Base-by-base conservation (phyloP, 345 rosid genomes). In the Nephelium lappaceum region DNA sequence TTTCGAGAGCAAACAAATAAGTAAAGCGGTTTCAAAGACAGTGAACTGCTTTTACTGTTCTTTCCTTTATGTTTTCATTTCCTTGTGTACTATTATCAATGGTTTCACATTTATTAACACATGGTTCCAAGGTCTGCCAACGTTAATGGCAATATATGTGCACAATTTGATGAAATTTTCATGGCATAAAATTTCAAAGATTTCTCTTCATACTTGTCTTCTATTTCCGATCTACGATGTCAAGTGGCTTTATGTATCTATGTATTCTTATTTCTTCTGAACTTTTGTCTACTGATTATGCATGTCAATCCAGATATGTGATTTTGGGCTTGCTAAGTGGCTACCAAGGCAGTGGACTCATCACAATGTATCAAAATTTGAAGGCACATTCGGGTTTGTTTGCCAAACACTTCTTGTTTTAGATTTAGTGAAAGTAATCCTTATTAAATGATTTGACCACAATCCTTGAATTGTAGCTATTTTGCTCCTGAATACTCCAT, bases 311-410 rank as follows among this genome's bases (percentile, higher is more conserved):
- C 84, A 92, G 97, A 95, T 95, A 71, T 93, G 97, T 63, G 98
- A 95, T 87, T 95, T 95, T 8, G 99, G 98, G 62, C 86, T 93
- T 58, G 98, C 99, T 12, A 95, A 92, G 84, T 95, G 99, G 99
- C 93, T 95, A 18, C 99, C 98, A 0, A 87, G 81, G 60, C 90
- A 95, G 64, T 86, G 90, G 91, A 90, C 93, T 41, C 99, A 93
- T 71, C 93, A 88, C 78, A 90, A 91, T 69, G 97, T 93, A 23
- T 88, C 98, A 49, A 95, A 92, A 79, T 95, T 95, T 72, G 98
- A 93, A 78, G 99, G 99, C 79, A 95, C 99, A 81, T 95, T 95
- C 18, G 98, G 99, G 99, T 93, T 63, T 31, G 93, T 86, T 65
- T 43, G 41, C 78, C 31, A 68, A 64, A 31, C 58, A 38, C 21